phyloP scores from a whole-genome alignment of 2,329 filamentous ascomycete species.

The Penicillium sp. region DNA sequence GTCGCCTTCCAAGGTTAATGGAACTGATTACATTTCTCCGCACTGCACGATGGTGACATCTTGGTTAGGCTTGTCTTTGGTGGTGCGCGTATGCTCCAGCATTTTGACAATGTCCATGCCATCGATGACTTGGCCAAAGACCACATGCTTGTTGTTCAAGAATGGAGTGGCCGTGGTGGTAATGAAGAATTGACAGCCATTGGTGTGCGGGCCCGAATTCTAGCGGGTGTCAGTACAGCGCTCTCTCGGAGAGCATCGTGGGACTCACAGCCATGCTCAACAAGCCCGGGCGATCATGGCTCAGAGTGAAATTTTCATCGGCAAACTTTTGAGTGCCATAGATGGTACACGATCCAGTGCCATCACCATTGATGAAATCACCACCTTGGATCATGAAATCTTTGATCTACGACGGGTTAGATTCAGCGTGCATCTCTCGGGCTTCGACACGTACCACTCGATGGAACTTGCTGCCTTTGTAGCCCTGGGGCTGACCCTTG shows the following conservation, averaged over 20 bases:
- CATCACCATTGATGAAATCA: constrained; percentile 92
- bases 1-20: background rate
- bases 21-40: constrained; percentile 75
- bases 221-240: constrained; percentile 36
- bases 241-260: background rate
- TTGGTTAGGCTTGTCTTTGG: constrained; percentile 78
- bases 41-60: constrained; percentile 85
- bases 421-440: background rate
- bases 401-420: constrained; percentile 65
- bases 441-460: constrained; percentile 68
- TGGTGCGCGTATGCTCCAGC: constrained; percentile 88
- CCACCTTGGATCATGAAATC: constrained; percentile 98
- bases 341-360: constrained; percentile 83
- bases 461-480: constrained; percentile 94
- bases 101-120: constrained; percentile 90
- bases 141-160: constrained; percentile 89
- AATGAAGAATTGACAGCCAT: constrained; percentile 97
- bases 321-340: constrained; percentile 83
- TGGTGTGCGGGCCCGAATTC: constrained; percentile 90
- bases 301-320: constrained; percentile 84
- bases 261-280: constrained; percentile 86
- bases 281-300: constrained; percentile 77
- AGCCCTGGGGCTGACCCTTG: constrained; percentile 79
- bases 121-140: constrained; percentile 87
- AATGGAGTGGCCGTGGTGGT: constrained; percentile 86